Conservation (phyloP, 2,329 filamentous ascomycete species). For the Penicillium griseofulvum region DNA sequence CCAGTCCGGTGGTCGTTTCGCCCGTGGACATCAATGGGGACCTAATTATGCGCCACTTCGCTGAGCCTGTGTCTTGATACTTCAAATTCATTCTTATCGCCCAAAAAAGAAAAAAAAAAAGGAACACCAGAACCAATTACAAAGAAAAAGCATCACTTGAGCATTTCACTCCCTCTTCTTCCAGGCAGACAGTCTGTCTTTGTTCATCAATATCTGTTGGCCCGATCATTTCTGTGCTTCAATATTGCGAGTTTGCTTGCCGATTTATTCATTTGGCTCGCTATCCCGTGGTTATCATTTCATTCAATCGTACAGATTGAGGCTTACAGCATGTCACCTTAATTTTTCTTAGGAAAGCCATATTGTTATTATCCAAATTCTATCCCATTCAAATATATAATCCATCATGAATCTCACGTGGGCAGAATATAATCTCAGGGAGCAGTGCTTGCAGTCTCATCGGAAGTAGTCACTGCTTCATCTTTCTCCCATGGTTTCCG, state of each 20-base stretch:
- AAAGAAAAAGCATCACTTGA: not conserved
- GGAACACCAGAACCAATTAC: not conserved
- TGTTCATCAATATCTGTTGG: not conserved
- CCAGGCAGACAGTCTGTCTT: not conserved
- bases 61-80: slow-evolving; percentile 19
- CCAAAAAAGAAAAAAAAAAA: not conserved
- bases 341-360: slow-evolving; percentile 2
- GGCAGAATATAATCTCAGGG: not conserved
- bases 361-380: slow-evolving; percentile 16
- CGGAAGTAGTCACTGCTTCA: slow-evolving; percentile 13
- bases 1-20: slow-evolving; percentile 38
- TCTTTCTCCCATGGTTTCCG: slow-evolving; percentile 80
- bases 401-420: not conserved
- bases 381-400: slow-evolving; percentile 1
- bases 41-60: slow-evolving; percentile 39
- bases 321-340: slow-evolving; percentile 6
- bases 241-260: slow-evolving; percentile 14
- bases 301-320: slow-evolving; percentile 1
- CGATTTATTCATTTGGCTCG: slow-evolving; percentile 21
- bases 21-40: slow-evolving; percentile 39
- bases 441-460: slow-evolving; percentile 5
- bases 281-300: slow-evolving; percentile 7
- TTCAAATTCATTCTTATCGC: not conserved
- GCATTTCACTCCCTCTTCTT: not conserved
- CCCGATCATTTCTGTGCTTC: slow-evolving; percentile 4